A percentile compares a stretch with the other conserved stretches of the same genome.
These are phyloP conservation scores for Dendrobium huoshanense DNA, from an alignment of 106 monocot genomes.

Conservation along the genomic window DNA sequence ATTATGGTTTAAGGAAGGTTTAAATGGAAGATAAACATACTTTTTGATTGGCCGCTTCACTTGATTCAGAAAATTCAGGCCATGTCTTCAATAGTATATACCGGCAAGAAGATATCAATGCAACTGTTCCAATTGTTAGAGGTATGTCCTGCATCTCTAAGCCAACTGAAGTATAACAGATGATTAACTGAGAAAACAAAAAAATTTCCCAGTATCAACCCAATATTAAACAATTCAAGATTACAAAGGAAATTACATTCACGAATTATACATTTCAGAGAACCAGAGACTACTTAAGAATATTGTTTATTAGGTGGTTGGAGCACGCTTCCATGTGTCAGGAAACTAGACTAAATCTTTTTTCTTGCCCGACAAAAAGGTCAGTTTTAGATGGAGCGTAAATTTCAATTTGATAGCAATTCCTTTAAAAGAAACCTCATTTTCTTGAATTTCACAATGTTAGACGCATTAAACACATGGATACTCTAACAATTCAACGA, in stretches of 20 bases:
- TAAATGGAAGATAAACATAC: constrained; percentile 20
- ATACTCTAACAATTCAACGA: too few species aligned
- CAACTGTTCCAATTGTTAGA: constrained; percentile 55
- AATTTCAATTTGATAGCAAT: too few species aligned
- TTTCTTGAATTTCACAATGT: too few species aligned
- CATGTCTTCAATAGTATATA: constrained; percentile 66
- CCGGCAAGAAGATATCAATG: constrained; percentile 59
- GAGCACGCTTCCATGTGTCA: too few species aligned
- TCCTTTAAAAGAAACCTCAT: too few species aligned
- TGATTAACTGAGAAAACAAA: not conserved
- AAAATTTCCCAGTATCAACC: not conserved
- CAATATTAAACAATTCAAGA: not conserved
- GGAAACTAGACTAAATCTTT: too few species aligned
- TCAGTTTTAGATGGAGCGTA: too few species aligned
- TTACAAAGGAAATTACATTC: not conserved
- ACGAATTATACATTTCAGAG: not conserved
- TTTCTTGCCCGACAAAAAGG: too few species aligned
- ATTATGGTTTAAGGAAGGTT: not conserved
- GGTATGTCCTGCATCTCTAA: constrained; percentile 76
- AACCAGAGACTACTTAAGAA: not conserved
- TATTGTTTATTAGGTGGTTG: not conserved
- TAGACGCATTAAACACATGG: too few species aligned
- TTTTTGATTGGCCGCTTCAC: constrained; percentile 83
- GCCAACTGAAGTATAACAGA: constrained; percentile 39
- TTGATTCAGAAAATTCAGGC: constrained; percentile 85